Evolutionary conservation across 2,329 filamentous ascomycete genomes (phyloP), one percentile per base, ranked within the genome.

Genomic region (Didymella lethalis): DNA sequence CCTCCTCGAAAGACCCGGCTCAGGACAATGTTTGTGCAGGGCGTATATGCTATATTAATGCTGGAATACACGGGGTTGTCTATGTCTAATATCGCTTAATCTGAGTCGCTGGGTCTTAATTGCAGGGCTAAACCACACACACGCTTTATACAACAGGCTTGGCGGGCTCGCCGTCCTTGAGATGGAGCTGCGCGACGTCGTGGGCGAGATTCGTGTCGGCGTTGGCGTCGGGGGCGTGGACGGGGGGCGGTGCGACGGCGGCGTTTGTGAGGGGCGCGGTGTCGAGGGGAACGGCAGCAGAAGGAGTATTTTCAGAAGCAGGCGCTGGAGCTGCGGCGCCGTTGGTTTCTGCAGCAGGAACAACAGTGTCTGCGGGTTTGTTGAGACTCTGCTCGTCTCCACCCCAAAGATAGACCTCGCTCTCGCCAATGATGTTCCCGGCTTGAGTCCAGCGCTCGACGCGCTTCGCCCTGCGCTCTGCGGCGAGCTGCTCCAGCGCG

Each of bases 371-470:
- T 16, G 28, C 28, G 40, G 16, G n/a, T 8, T 18, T 41, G 38
- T 3, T 20, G 4, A 75, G 47, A 45, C 73, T 76, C 18, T 48
- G 50, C 65, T 75, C 75, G 7, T 73, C 69, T 3, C 85, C 87
- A n/a, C 94, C 94, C 63, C 88, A 87, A n/a, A 99, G 83, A 71
- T 94, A 97, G 59, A 88, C 85, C 80, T 99, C 95, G 51, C 86
- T 89, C 80, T 97, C 93, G 28, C 95, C 95, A 64, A 97, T 85
- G 62, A 86, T 81, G 80, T 90, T 91, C 20, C 95, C 95, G 25
- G 86, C 92, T 14, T 86, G 86, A 63, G 88, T 83, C 95, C 95
- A 99, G 54, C 93, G 83, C 67, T 86, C 82, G 62, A 80, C 80
- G 69, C 87, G 86, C 63, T 85, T 85, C 26, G 85, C 84, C 48